Percentiles rank a stretch among this genome's conserved stretches.
Evolutionary conservation across 495 filamentous ascomycete genomes (phyloP).

Genomic region (Neurospora sublineolata): DNA sequence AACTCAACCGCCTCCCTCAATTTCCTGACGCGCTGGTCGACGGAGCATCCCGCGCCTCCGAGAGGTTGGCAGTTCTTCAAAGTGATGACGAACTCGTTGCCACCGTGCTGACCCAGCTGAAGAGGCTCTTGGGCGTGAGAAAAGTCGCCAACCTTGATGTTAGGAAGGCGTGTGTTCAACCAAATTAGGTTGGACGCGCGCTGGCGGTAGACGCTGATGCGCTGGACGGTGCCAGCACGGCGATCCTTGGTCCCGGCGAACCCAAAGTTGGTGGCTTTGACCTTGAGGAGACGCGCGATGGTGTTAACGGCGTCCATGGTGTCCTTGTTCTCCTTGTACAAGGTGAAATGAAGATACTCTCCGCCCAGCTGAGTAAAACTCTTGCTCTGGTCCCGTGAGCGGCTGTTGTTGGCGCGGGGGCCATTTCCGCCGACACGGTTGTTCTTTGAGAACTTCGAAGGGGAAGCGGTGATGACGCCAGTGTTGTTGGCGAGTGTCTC

Average conservation of each 20-base stretch:
- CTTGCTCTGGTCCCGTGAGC: slow-evolving; percentile 12
- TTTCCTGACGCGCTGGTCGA: slow-evolving; percentile 27
- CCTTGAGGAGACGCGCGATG: slow-evolving; percentile 54
- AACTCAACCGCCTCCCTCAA: slow-evolving; percentile 25
- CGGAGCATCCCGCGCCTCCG: slow-evolving; percentile 30
- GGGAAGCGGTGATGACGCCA: slow-evolving; percentile 26
- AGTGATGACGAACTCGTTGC: slow-evolving; percentile 88
- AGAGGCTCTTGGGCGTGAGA: slow-evolving; percentile 57
- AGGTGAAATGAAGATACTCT: slow-evolving; percentile 78
- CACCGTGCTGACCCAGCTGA: slow-evolving; percentile 67
- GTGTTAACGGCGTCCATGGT: slow-evolving; percentile 84
- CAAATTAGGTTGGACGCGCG: slow-evolving; percentile 49
- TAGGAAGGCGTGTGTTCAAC: slow-evolving; percentile 50
- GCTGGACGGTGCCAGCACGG: slow-evolving; percentile 76
- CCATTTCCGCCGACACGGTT: slow-evolving; percentile 23
- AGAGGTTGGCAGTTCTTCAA: slow-evolving; percentile 68
- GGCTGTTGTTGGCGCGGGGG: slow-evolving; percentile 9
- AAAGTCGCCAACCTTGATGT: slow-evolving; percentile 65
- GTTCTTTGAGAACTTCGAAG: slow-evolving; percentile 14
- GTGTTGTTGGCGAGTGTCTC: slow-evolving; percentile 18
- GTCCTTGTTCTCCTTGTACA: slow-evolving; percentile 97
- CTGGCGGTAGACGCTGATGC: slow-evolving; percentile 60
- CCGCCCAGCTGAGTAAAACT: slow-evolving; percentile 43
- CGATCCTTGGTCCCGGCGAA: slow-evolving; percentile 94
- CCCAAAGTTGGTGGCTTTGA: slow-evolving; percentile 57